A percentile compares a stretch with the other conserved stretches of the same genome.
Evolutionary conservation across 352 stramenopile genomes (phyloP).

Genomic region (Pythium folliculosum): DNA sequence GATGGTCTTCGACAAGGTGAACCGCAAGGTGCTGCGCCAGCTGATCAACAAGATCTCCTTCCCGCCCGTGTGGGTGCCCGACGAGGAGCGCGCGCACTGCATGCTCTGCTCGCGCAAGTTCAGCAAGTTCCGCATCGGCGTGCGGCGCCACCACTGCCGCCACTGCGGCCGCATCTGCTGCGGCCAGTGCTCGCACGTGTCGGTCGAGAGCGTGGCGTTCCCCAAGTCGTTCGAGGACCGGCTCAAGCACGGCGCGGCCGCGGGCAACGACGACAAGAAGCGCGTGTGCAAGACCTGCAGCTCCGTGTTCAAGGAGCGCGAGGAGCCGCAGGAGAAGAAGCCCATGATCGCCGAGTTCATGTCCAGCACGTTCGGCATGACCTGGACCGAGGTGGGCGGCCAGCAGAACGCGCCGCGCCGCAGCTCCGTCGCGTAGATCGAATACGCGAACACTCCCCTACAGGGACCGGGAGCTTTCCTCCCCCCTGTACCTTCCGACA

Average conservation of each 20-base stretch:
- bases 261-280: constrained; percentile 39
- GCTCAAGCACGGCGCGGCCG: constrained; percentile 41
- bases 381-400: constrained; percentile 55
- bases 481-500: not conserved
- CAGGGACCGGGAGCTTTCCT: not conserved
- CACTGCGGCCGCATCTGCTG: constrained; percentile 84
- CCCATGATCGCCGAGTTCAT: constrained; percentile 66
- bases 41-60: constrained; percentile 76
- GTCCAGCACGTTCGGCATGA: constrained; percentile 51
- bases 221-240: constrained; percentile 57
- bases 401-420: constrained; percentile 24
- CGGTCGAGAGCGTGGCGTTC: constrained; percentile 72
- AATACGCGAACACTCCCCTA: not conserved
- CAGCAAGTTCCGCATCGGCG: constrained; percentile 55
- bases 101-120: constrained; percentile 83
- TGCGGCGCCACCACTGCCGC: constrained; percentile 83
- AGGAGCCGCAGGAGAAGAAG: constrained; percentile 45
- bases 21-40: constrained; percentile 70
- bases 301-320: constrained; percentile 72
- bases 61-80: constrained; percentile 80
- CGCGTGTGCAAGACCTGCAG: constrained; percentile 79
- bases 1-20: constrained; percentile 87
- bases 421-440: constrained; percentile 17
- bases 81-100: constrained; percentile 69
- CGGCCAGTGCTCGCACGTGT: constrained; percentile 73